These are phyloP conservation scores for Komagataea norvegica DNA, from an alignment of 1,139 yeast genomes.

Conservation along the genomic window DNA sequence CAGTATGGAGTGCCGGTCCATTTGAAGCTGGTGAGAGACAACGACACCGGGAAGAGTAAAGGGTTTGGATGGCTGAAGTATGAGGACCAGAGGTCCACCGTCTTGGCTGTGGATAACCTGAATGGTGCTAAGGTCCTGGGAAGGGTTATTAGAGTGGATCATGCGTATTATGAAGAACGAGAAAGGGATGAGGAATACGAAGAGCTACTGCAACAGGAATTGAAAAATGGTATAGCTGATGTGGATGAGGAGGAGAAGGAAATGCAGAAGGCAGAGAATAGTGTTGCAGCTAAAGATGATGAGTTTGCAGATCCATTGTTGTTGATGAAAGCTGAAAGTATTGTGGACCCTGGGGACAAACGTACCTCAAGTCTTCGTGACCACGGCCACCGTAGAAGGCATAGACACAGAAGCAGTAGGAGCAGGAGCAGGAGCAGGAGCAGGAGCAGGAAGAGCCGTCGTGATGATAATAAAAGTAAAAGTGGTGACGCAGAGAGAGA, in stretches of 20 bases:
- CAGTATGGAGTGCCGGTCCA: conserved; percentile 89
- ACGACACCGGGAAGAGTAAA: conserved; percentile 59
- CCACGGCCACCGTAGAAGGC: not conserved
- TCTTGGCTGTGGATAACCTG: conserved; percentile 84
- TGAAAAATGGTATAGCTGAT: conserved; percentile 21
- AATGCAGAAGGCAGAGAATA: conserved; percentile 3
- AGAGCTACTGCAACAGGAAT: conserved; percentile 19
- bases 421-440: not conserved
- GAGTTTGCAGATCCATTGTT: conserved; percentile 23
- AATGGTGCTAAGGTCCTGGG: conserved; percentile 67
- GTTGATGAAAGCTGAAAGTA: conserved; percentile 10
- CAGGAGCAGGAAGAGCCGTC: not conserved
- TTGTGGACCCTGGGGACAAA: conserved; percentile 1
- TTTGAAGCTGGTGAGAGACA: conserved; percentile 65
- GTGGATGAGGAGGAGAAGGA: conserved; percentile 8
- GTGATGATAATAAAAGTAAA: no score
- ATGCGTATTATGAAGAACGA: conserved; percentile 58
- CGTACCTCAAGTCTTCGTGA: not conserved
- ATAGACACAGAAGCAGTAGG: not conserved
- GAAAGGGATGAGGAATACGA: conserved; percentile 43
- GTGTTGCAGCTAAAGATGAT: conserved; percentile 10
- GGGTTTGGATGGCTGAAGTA: conserved; percentile 85
- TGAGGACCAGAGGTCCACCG: conserved; percentile 75
- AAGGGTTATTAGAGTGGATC: conserved; percentile 64
- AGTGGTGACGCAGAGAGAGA: not conserved